A percentile compares a stretch with the other conserved stretches of the same genome.
Conservation (phyloP, 192 early-diverging fungal genomes). For the Umbelopsis ramanniana region DNA sequence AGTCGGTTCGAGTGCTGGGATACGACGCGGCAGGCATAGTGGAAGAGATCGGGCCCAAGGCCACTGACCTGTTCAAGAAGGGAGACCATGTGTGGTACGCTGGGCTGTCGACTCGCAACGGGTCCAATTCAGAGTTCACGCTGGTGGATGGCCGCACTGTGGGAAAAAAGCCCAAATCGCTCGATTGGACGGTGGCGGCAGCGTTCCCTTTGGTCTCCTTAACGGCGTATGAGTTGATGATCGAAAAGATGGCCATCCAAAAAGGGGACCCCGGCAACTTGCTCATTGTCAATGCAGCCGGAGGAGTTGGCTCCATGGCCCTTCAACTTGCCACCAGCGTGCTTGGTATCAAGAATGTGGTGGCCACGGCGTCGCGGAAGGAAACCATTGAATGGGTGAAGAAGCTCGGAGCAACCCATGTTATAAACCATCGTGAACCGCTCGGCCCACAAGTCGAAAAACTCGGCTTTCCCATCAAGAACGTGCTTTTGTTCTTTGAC, state of each 20-base stretch:
- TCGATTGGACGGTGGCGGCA: background rate
- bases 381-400: constrained; percentile 25
- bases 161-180: background rate
- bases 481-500: background rate
- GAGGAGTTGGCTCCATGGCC: background rate
- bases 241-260: constrained; percentile 3
- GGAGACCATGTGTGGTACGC: constrained; percentile 19
- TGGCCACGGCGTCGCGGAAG: constrained; percentile 22
- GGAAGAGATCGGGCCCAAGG: background rate
- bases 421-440: constrained; percentile 17
- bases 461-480: background rate
- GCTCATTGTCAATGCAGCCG: constrained; percentile 3
- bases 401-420: constrained; percentile 19
- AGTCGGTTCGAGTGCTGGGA: background rate
- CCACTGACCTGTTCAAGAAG: background rate
- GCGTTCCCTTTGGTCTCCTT: constrained; percentile 1
- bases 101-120: background rate
- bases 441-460: constrained; percentile 8
- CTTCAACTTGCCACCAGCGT: background rate
- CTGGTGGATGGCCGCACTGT: constrained; percentile 3
- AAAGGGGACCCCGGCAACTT: background rate
- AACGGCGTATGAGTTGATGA: constrained; percentile 1
- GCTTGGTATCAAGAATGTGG: background rate
- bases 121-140: background rate
- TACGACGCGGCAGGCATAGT: constrained; percentile 14